phyloP scores from a whole-genome alignment of 148 eudicot species.

The Fagopyrum esculentum region DNA sequence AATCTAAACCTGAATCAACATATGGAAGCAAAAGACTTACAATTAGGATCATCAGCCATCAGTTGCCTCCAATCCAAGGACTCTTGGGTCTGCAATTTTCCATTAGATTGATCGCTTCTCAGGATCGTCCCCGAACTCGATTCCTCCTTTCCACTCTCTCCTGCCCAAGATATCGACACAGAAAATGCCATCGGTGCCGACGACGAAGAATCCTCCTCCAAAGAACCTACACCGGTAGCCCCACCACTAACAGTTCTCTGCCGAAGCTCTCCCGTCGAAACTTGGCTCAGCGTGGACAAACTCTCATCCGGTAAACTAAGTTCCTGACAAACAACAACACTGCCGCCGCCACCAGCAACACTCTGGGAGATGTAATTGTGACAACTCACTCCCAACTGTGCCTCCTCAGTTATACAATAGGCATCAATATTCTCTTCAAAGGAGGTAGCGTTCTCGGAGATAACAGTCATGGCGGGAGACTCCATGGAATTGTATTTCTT shows the following conservation, averaged over 20 bases:
- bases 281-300: conserved; percentile 23
- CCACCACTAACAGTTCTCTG: conserved; percentile 43
- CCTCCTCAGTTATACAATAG: conserved; percentile 3
- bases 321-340: conserved; percentile 23
- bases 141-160: conserved; percentile 22
- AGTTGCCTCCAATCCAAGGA: conserved; percentile 74
- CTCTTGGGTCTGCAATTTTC: conserved; percentile 49
- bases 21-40: conserved; percentile 30
- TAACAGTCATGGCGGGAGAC: conserved; percentile 15
- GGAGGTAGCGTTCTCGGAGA: conserved; percentile 18
- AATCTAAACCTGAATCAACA: not conserved
- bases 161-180: conserved; percentile 1
- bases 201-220: conserved; percentile 15
- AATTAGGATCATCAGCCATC: conserved; percentile 53
- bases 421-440: conserved; percentile 12
- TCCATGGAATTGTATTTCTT: conserved; percentile 20
- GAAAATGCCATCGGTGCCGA: conserved; percentile 2
- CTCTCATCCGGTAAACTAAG: conserved; percentile 25
- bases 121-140: conserved; percentile 18
- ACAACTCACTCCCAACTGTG: conserved; percentile 13
- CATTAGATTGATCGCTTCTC: conserved; percentile 29
- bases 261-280: conserved; percentile 38
- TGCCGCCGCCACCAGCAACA: conserved; percentile 1
- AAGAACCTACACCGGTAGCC: not conserved
- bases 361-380: conserved; percentile 17